Evolutionary conservation across 768 basidiomycete genomes (phyloP), one percentile per base, ranked within the genome.

Genomic region (Leccinum variicolor): DNA sequence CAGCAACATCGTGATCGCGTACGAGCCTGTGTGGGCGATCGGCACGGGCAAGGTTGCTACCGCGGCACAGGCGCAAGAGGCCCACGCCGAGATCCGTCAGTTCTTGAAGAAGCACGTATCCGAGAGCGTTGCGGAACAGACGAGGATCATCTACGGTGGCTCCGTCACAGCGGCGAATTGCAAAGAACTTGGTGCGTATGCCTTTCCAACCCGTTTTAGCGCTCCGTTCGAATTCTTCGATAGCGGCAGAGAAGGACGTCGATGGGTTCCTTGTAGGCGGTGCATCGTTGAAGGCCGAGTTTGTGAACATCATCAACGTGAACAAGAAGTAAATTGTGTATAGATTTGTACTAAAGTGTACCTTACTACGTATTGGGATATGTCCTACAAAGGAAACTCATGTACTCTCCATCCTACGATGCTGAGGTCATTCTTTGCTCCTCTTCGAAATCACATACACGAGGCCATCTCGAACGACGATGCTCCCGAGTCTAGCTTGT

Each of bases 241-340:
- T 63, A 96, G 94, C 87, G 28, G 73, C 72, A 8, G 87, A 90
- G 66, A 77, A 77, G 11, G 96, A 98, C 69, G 87, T 98, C 48
- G 96, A 98, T 72, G 96, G 96, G 9, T 98, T 98, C 89, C 86
- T 98, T 63, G 96, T 98, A 39, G 96, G 95, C 25, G 95, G 96
- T 25, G 96, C 96, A 33, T 98, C 95, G 15, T 83, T 99, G 75
- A 99, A 98, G 78, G 94, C 95, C 41, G 95, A 98, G 75, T 97
- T 98, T 66, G 85, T 90, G 49, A 79, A 95, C 59, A 96, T 97
- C 69, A 85, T 95, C 81, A 95, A 94, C 66, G 79, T 81, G 36
- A 86, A 73, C 64, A 76, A 67, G 62, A 19, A 62, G 33, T 72
- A 58, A 58, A 33, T 49, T 6, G 48, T 31, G 14, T 13, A 6